Evolutionary conservation across 2,329 filamentous ascomycete genomes (phyloP), one percentile per base, ranked within the genome.

Genomic region (Fusarium sarcochroum): DNA sequence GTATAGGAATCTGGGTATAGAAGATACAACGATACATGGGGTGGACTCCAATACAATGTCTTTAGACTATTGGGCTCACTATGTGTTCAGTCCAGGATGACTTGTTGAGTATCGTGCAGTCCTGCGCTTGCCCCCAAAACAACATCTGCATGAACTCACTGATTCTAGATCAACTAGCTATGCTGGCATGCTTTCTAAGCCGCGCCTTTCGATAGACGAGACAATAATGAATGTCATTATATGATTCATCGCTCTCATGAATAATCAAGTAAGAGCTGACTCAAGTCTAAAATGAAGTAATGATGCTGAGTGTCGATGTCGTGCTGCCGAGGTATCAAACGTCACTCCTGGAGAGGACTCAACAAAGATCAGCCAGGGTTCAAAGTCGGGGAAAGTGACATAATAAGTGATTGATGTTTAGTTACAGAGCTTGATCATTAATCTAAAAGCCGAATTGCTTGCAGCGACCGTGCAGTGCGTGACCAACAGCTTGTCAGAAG

Each of bases 351-450:
- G 3, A 1, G 7, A 20, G 4, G 7, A 18, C 23, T 7, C 2
- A 18, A 35, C 34, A 9, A 17, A 35, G 34, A 3, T 15, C 7
- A 10, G 13, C 18, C 17, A 13, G 17, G 37, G 14, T 60, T 58
- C 30, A 62, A 35, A 55, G 35, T 54, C 47, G 20, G 23, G 9
- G 30, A 2, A 25, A 13, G 17, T 37, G 27, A 47, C 17, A 30
- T 20, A 25, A 8, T 30, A n/a, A 7, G 20, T 5, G 18, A 27
- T 9, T 7, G 13, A n/a, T 7, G 3, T 15, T 42, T 27, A 27
- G 10, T 20, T 8, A 3, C 11, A 21, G 38, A 41, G 35, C 17
- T 17, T 65, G 49, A 68, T 68, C 64, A 68, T 65, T 68, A 61
- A 60, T 68, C 50, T 13, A 9, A 52, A 38, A 35, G 21, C 41